phyloP scores from a whole-genome alignment of 176 grass and related monocot species.

The Stipa capillata region DNA sequence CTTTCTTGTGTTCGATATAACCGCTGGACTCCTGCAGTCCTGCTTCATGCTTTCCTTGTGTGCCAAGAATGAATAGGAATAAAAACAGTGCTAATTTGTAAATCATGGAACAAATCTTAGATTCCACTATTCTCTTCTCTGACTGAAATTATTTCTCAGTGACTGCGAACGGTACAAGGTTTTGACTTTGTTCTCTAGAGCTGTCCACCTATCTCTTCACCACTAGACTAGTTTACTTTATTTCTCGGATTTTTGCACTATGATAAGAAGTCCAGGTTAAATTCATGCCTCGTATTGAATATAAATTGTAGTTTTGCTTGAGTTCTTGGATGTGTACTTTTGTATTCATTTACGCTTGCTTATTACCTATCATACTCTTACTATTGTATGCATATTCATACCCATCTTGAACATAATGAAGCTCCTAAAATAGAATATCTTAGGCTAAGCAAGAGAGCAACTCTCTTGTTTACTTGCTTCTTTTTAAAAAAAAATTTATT shows the following conservation, averaged over 20 bases:
- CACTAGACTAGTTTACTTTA: background rate
- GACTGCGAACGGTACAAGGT: background rate
- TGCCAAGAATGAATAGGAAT: background rate
- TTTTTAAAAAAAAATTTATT: no score
- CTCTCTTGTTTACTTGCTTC: background rate
- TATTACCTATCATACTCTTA: background rate
- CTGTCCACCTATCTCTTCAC: background rate
- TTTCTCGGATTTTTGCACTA: background rate
- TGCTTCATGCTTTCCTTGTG: background rate
- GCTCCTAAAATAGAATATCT: background rate
- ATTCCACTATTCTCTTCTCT: background rate
- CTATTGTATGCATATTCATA: background rate
- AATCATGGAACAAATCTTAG: background rate
- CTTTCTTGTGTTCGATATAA: background rate
- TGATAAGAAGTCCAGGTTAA: background rate
- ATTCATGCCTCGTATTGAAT: background rate
- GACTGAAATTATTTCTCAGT: background rate
- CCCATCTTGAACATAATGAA: background rate
- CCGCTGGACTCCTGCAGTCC: background rate
- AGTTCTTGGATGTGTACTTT: background rate
- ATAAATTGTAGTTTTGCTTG: background rate
- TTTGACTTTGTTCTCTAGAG: background rate
- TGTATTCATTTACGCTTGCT: background rate
- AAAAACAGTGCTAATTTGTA: background rate
- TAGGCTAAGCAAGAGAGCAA: background rate